A percentile compares a stretch with the other conserved stretches of the same genome.
These are phyloP conservation scores for Fraxinus xanthoxyloides DNA, from an alignment of 305 asterid genomes.

Conservation along the genomic window DNA sequence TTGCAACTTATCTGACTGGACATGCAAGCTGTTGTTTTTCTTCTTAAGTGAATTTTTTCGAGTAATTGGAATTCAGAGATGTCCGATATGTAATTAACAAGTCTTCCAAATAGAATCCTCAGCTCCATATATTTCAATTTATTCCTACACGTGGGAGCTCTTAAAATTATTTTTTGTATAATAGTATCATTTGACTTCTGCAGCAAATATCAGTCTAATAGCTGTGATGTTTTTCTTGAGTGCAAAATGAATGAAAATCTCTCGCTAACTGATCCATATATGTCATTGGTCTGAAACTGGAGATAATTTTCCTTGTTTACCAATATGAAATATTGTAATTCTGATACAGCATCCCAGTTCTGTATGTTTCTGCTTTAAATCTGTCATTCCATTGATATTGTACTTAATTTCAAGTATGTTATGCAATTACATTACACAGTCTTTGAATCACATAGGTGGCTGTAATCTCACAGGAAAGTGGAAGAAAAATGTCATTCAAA, in stretches of 20 bases:
- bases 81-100: neutral
- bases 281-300: neutral
- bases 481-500: constrained; percentile 37
- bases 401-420: constrained; percentile 2
- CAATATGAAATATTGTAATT: neutral
- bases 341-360: neutral
- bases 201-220: neutral
- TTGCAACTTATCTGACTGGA: neutral
- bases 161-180: neutral
- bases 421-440: neutral
- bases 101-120: neutral
- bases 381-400: neutral
- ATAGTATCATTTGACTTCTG: neutral
- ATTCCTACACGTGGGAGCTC: neutral
- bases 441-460: constrained; percentile 11
- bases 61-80: neutral
- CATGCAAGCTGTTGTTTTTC: neutral
- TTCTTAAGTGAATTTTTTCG: neutral
- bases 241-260: neutral
- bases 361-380: neutral
- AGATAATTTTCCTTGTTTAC: neutral
- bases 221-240: neutral
- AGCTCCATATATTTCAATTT: neutral
- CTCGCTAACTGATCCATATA: neutral
- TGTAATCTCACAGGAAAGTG: constrained; percentile 2